Percentiles rank a stretch among this genome's conserved stretches.
Evolutionary conservation across 2,329 filamentous ascomycete species (phyloP).

Genomic region (Dactylellina parvicollis): DNA sequence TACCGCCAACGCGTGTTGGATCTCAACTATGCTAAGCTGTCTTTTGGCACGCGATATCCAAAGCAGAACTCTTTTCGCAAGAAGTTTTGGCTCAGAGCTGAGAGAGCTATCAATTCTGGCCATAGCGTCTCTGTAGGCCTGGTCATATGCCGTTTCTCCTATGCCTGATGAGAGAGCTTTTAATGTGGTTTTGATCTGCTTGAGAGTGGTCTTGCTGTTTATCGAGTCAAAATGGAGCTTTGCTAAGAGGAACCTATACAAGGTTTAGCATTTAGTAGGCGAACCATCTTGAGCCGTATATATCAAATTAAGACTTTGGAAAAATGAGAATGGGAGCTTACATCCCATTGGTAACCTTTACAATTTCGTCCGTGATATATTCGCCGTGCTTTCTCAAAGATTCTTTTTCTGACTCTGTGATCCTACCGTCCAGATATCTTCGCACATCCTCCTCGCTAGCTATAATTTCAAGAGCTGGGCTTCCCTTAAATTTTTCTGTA

Average conservation of each 20-base stretch:
- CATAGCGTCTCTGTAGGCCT: constrained; percentile 10
- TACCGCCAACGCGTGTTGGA: too few species aligned
- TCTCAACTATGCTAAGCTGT: too few species aligned
- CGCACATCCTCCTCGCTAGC: constrained; percentile 59
- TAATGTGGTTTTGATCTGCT: constrained; percentile 60
- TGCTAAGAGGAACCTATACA: constrained; percentile 62
- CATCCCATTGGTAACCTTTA: not conserved
- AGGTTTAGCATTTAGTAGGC: too few species aligned
- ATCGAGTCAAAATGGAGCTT: constrained; percentile 61
- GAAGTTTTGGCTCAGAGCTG: not conserved
- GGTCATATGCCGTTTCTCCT: constrained; percentile 53
- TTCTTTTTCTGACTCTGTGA: not conserved
- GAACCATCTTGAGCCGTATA: not conserved
- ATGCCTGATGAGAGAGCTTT: constrained; percentile 58
- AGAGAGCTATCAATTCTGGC: not conserved
- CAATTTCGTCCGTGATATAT: not conserved
- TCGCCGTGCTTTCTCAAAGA: not conserved
- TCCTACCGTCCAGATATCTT: not conserved
- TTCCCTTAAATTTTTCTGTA: not conserved
- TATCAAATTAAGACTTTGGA: not conserved
- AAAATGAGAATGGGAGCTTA: not conserved
- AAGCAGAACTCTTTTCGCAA: too few species aligned
- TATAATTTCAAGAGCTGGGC: constrained; percentile 58
- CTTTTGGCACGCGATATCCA: too few species aligned
- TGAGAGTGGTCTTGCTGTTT: constrained; percentile 59